Conservation (phyloP, 176 grass and related monocot species). For the Dendrocalamus sinicus region DNA sequence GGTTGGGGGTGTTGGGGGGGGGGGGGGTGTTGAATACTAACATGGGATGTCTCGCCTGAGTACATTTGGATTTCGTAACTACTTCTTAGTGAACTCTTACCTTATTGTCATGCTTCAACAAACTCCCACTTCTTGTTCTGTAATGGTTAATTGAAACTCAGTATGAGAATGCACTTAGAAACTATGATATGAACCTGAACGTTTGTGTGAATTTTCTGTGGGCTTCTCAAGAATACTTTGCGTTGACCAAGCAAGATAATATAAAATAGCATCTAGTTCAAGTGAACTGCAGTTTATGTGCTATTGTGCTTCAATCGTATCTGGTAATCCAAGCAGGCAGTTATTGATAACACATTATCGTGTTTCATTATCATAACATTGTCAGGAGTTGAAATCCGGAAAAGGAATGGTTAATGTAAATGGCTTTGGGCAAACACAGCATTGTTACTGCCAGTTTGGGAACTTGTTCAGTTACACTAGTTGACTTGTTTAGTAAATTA, state of each 20-base stretch:
- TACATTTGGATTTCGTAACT: no score
- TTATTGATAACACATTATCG: neutral
- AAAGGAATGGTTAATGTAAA: neutral
- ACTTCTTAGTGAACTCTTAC: no score
- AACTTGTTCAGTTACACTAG: conserved; percentile 8
- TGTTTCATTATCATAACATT: neutral
- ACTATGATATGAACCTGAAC: neutral
- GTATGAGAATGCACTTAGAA: neutral
- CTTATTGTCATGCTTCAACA: neutral
- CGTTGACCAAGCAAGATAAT: neutral
- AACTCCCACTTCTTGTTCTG: neutral
- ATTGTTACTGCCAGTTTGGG: neutral
- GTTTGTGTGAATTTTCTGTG: neutral
- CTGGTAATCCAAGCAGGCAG: neutral
- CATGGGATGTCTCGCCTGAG: no score
- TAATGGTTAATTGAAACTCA: conserved; percentile 1
- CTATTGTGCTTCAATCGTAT: conserved; percentile 8
- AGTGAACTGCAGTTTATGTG: conserved; percentile 29
- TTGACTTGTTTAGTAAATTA: neutral
- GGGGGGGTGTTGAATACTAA: no score
- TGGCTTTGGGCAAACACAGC: neutral
- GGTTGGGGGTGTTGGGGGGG: no score
- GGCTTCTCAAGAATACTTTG: neutral
- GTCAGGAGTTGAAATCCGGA: neutral
- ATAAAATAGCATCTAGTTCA: neutral